Base-by-base conservation (phyloP, 164 flowering plant genomes). In the Piper betle region DNA sequence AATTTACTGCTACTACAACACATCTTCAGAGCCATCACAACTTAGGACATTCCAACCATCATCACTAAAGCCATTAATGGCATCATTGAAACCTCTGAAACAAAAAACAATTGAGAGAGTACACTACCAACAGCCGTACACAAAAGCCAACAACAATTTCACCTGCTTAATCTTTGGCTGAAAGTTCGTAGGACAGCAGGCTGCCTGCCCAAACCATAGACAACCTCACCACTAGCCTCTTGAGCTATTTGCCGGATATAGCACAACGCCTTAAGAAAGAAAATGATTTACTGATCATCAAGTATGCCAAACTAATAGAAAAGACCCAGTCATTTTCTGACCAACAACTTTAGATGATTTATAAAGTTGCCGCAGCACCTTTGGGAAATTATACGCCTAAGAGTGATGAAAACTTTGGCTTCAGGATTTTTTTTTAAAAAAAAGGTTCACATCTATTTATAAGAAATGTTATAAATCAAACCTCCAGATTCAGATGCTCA, bases 111-210 rank as follows among this genome's bases (percentile, higher is more conserved):
- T 61, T 39, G 37, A 4, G n/a, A 58, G 25, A 17, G 53, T 37
- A 59, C 3, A 58, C 17, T 37, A 38, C 4, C 41, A 16, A 54
- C 13, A n/a, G 4, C 3, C 15, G n/a, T 2, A 48, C 18, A 6
- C 33, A 67, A 55, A 10, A 8, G 2, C 43, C 10, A 43, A 43
- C 3, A 69, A 60, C 16, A 3, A 40, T 37, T 40, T 63, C 57
- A 89, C 98, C 96, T 85, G 88, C 82, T 84, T 72, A 92, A 72
- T 73, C 91, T 78, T 78, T 89, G 96, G 78, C 96, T 89, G 66
- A 89, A 92, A 59, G 89, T 83, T 64, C 98, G 81, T 33, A 92
- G 73, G 66, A 92, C 93, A 71, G 98, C 94, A 4, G 98, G 98
- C 70, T 92, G 98, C 75, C 96, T 81, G 52, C 98, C 96, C 68